Conservation (phyloP, 139 green algal species). For the Picochlorum sp. region DNA sequence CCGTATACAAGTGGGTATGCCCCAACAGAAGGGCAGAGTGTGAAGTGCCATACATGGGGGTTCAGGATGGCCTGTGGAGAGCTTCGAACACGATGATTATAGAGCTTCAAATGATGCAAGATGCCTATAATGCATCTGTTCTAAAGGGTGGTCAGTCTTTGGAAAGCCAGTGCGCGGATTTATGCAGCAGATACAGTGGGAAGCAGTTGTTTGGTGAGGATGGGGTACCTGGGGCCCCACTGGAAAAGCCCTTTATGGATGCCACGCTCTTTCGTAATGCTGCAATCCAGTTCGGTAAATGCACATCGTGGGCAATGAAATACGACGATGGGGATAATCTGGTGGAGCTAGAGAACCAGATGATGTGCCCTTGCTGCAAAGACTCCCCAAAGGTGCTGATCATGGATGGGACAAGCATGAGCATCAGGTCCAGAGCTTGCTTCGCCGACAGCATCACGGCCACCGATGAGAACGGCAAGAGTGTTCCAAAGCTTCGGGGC, state of each 20-base stretch:
- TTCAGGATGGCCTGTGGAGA: not conserved
- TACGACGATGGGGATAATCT: too few species aligned
- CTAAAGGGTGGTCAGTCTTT: not conserved
- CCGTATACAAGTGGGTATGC: not conserved
- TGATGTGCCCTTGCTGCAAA: not conserved
- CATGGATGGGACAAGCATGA: conserved; percentile 1
- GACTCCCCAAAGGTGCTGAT: not conserved
- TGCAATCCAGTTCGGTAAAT: not conserved
- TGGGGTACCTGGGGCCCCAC: not conserved
- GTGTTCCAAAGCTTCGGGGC: not conserved
- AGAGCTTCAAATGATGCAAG: conserved; percentile 3
- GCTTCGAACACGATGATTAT: not conserved
- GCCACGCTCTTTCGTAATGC: not conserved
- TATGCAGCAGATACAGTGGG: not conserved
- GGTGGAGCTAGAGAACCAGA: not conserved
- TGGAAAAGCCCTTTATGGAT: not conserved
- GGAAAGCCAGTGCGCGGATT: not conserved
- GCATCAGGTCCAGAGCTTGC: not conserved
- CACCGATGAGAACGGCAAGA: not conserved
- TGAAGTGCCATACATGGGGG: not conserved
- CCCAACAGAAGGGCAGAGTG: conserved; percentile 1
- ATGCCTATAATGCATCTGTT: not conserved
- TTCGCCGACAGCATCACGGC: not conserved
- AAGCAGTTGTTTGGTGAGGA: not conserved
- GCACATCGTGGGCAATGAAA: not conserved